Base-by-base conservation (phyloP, 2,329 filamentous ascomycete genomes). In the Venturiaceae sp. region DNA sequence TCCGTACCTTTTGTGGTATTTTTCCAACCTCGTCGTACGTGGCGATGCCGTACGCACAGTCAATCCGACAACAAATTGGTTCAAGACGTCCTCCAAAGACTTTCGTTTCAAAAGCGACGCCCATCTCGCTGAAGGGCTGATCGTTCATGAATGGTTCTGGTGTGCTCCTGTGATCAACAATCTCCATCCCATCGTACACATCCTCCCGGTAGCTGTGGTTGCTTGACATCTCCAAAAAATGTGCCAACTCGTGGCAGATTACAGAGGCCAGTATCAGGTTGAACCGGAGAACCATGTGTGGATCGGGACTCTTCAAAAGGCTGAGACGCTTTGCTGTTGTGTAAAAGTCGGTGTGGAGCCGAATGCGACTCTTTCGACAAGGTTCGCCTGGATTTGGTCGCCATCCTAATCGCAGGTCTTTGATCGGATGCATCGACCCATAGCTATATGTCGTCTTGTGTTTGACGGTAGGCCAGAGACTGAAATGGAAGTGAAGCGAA, bases 231-330 rank as follows among this genome's bases (percentile, higher is more conserved):
- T 72, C 71, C 54, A 72, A 68, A 62, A 72, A 73, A 60, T 74
- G 71, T 33, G 71, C 70, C 58, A 74, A 65, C 60, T 74, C 71
- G 44, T 74, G 71, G 4, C 65, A 65, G 7, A 74, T 61, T 44
- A 69, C 72, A 7, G 71, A 67, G 11, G 71, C 71, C 2, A 73
- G 63, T 57, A 72, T 72, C 33, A 74, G 63, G 44, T 73, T 72
- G 64, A 72, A 74, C 13, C 71, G 69, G 23, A 74, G 55, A 0
- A 73, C 71, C 70, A 72, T 72, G 3, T 69, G 70, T 6, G 70
- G 71, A 34, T 73, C 71, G 16, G 69, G 68, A 58, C 69, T 72
- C 37, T 66, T 66, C 30, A 73, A 44, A 1, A 71, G 19, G 57
- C 68, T 71, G 16, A 72, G 64, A 54, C 71, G 71, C 62, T 71